Conservation (phyloP, 2,329 filamentous ascomycete genomes). For the Fusarium foetens region DNA sequence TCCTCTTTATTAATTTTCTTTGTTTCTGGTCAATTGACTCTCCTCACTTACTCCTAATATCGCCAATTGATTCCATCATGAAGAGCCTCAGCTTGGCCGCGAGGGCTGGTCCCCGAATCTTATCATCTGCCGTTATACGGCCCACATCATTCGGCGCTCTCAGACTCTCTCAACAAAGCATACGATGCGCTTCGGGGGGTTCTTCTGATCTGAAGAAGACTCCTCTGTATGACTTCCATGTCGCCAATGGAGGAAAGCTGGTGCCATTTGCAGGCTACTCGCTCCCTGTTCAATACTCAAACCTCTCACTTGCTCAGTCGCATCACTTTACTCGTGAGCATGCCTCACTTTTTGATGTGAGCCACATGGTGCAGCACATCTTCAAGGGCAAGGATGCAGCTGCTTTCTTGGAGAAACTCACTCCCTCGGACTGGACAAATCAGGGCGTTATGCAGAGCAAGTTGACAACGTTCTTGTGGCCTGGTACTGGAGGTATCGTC, state of each 20-base stretch:
- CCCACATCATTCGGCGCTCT: conserved; percentile 37
- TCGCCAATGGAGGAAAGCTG: conserved; percentile 87
- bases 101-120: conserved; percentile 46
- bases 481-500: conserved; percentile 86
- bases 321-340: conserved; percentile 90
- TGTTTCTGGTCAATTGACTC: conserved; percentile 31
- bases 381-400: conserved; percentile 84
- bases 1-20: conserved; percentile 8
- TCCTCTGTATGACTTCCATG: conserved; percentile 80
- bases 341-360: conserved; percentile 93
- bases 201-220: conserved; percentile 66
- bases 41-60: conserved; percentile 9
- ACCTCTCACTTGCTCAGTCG: conserved; percentile 81
- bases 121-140: conserved; percentile 32
- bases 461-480: conserved; percentile 84
- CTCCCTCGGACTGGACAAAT: conserved; percentile 75
- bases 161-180: conserved; percentile 34
- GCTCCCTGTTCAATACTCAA: conserved; percentile 92
- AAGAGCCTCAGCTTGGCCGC: conserved; percentile 47
- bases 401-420: conserved; percentile 84
- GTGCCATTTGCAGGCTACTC: conserved; percentile 93
- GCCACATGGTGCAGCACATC: conserved; percentile 94
- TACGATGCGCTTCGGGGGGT: conserved; percentile 45
- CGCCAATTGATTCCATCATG: conserved; percentile 45
- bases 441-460: conserved; percentile 77